Evolutionary conservation across 2,329 filamentous ascomycete species (phyloP).

Genomic region (Hymenoscyphus occultus): DNA sequence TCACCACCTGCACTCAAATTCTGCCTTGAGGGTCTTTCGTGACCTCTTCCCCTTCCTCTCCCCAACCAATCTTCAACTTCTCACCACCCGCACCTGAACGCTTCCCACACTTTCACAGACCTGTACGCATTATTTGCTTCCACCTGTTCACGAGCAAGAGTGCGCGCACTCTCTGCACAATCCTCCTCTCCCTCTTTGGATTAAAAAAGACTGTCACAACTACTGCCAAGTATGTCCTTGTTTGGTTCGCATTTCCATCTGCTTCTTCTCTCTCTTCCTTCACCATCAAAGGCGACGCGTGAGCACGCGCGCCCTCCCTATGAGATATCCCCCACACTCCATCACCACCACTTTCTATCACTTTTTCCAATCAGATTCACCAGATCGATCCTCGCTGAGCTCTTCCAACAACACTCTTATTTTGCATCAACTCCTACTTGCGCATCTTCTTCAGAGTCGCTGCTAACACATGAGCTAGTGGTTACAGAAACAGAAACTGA

Average conservation of each 20-base stretch:
- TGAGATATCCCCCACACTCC: neutral
- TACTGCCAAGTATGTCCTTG: neutral
- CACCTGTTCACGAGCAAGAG: neutral
- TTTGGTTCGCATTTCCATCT: neutral
- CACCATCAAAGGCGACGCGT: neutral
- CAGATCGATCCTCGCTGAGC: neutral
- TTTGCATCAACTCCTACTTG: neutral
- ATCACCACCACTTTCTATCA: neutral
- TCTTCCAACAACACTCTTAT: neutral
- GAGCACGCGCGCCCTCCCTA: neutral
- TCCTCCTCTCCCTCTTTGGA: neutral
- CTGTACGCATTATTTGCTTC: conserved; percentile 8
- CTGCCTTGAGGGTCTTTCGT: neutral
- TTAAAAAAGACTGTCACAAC: conserved; percentile 5
- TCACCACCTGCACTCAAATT: neutral
- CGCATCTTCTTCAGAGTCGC: neutral
- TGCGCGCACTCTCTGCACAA: conserved; percentile 4
- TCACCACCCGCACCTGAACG: neutral
- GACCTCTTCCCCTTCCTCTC: neutral
- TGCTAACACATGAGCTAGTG: neutral
- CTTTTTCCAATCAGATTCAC: neutral
- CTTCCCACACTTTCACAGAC: conserved; percentile 10
- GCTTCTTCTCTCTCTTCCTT: neutral
- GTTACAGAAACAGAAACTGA: neutral
- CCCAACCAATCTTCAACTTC: conserved; percentile 1